Percentiles rank a stretch among this genome's conserved stretches.
These are phyloP conservation scores for Luvunga scandens DNA, from an alignment of 345 rosid species.

Conservation along the genomic window DNA sequence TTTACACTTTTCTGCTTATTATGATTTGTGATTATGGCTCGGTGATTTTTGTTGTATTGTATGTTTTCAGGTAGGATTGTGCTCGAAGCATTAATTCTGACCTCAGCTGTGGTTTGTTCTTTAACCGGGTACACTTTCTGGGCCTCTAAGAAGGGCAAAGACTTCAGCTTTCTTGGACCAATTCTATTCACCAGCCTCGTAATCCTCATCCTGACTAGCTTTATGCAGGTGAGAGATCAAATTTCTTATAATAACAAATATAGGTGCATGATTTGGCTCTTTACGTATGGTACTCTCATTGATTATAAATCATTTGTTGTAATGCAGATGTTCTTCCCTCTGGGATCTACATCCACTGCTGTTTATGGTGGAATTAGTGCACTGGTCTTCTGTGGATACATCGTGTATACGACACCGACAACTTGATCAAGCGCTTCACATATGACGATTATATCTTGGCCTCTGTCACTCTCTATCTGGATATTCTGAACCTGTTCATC, in stretches of 20 bases:
- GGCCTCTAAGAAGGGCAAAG: constrained; percentile 96
- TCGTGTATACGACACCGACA: constrained; percentile 84
- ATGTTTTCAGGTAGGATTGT: constrained; percentile 77
- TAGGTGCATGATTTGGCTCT: neutral
- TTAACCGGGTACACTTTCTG: constrained; percentile 94
- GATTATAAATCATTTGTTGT: neutral
- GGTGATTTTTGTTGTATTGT: neutral
- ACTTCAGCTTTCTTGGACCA: constrained; percentile 89
- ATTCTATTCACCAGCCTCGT: constrained; percentile 82
- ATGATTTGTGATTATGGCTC: neutral
- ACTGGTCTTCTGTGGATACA: constrained; percentile 82
- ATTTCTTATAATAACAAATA: neutral
- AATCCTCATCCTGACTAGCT: constrained; percentile 70
- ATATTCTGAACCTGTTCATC: constrained; percentile 85
- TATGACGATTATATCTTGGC: constrained; percentile 95
- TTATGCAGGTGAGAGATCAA: constrained; percentile 66
- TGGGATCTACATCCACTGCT: constrained; percentile 76
- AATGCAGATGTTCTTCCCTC: constrained; percentile 78
- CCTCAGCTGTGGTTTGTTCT: constrained; percentile 75
- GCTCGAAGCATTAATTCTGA: constrained; percentile 86
- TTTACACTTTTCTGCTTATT: neutral
- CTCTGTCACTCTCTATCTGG: constrained; percentile 81
- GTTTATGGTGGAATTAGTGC: constrained; percentile 82
- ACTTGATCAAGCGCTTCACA: constrained; percentile 88
- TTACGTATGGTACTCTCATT: neutral